A percentile compares a stretch with the other conserved stretches of the same genome.
Evolutionary conservation across 768 basidiomycete species (phyloP).

Genomic region (Lentinula aciculospora): DNA sequence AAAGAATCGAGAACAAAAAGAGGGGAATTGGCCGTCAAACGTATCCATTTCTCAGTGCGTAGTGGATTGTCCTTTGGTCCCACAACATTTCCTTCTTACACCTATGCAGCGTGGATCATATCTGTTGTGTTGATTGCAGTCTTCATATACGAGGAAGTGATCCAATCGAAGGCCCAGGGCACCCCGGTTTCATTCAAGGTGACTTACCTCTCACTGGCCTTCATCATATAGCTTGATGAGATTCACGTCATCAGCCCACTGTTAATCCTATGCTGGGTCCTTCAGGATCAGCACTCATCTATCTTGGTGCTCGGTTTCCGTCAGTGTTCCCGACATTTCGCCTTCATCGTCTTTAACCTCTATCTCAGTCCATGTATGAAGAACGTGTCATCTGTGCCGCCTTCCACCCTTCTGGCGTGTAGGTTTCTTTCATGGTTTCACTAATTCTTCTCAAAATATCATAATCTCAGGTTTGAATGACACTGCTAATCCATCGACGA

Average conservation of each 20-base stretch:
- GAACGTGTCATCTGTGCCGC: conserved; percentile 47
- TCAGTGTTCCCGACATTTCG: background rate
- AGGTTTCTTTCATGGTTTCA: conserved; percentile 15
- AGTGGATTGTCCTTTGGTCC: background rate
- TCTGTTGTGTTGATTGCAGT: conserved; percentile 65
- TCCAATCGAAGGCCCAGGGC: conserved; percentile 72
- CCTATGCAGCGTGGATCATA: conserved; percentile 49
- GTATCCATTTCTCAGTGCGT: conserved; percentile 72
- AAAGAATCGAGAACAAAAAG: conserved; percentile 85
- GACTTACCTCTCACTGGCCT: conserved; percentile 7
- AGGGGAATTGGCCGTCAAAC: conserved; percentile 79
- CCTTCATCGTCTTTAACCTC: background rate
- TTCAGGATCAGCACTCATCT: conserved; percentile 75
- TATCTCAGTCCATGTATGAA: conserved; percentile 62
- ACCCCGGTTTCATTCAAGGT: conserved; percentile 84
- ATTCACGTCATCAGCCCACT: conserved; percentile 46
- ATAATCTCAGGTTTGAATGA: conserved; percentile 64
- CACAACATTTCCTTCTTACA: background rate
- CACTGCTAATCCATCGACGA: conserved; percentile 71
- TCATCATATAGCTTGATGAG: background rate
- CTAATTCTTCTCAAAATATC: background rate
- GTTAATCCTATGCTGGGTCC: conserved; percentile 93
- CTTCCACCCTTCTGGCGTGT: conserved; percentile 57
- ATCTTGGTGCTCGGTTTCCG: conserved; percentile 87
- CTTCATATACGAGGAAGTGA: conserved; percentile 81